A percentile compares a stretch with the other conserved stretches of the same genome.
These are phyloP conservation scores for Stephanodiscus triporus DNA, from an alignment of 108 stramenopile genomes.

Conservation along the genomic window DNA sequence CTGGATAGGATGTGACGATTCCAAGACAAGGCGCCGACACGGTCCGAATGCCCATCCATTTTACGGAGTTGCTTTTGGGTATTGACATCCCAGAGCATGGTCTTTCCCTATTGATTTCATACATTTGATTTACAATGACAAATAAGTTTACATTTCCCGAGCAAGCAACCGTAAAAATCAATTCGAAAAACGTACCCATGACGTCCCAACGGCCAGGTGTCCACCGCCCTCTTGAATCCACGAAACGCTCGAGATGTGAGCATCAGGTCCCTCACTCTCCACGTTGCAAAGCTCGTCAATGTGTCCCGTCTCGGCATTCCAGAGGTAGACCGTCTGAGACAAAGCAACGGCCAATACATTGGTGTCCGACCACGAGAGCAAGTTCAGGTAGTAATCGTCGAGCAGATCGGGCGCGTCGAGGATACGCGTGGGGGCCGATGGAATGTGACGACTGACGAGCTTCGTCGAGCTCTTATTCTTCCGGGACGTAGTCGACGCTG, in stretches of 20 bases:
- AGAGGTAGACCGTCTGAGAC: conserved; percentile 96
- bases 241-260: conserved; percentile 96
- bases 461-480: conserved; percentile 64
- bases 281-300: conserved; percentile 92
- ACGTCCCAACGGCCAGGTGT: conserved; percentile 93
- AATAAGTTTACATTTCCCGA: neutral
- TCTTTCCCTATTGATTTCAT: conserved; percentile 41
- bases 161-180: neutral
- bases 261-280: conserved; percentile 72
- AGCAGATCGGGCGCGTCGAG: conserved; percentile 98
- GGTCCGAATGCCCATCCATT: conserved; percentile 96
- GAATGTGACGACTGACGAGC: conserved; percentile 71
- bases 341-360: conserved; percentile 98
- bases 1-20: conserved; percentile 93
- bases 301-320: conserved; percentile 95
- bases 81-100: conserved; percentile 89
- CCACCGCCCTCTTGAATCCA: conserved; percentile 87
- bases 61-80: conserved; percentile 88
- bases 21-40: conserved; percentile 96
- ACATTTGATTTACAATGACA: neutral
- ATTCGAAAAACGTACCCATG: conserved; percentile 41
- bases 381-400: conserved; percentile 99
- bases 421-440: conserved; percentile 93
- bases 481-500: conserved; percentile 66
- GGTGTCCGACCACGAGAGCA: conserved; percentile 92